Evolutionary conservation across 306 rosid genomes (phyloP).

Genomic region (Quercus glauca): DNA sequence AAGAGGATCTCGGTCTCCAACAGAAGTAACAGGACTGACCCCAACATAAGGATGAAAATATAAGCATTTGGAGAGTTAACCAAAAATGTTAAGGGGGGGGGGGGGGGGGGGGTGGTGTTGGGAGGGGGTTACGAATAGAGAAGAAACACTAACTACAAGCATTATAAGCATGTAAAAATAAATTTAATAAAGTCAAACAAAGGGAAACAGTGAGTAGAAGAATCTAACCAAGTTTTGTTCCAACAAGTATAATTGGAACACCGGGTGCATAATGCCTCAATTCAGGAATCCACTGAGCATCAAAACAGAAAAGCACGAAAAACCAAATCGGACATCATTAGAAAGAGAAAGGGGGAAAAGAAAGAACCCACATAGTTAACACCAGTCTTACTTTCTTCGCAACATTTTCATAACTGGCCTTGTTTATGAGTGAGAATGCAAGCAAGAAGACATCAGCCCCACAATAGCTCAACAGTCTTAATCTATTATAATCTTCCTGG

Average conservation of each 20-base stretch:
- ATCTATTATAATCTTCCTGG: conserved; percentile 96
- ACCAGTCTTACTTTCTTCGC: conserved; percentile 76
- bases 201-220: conserved; percentile 26
- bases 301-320: neutral
- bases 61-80: neutral
- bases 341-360: neutral
- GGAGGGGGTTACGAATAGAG: neutral
- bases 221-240: conserved; percentile 93
- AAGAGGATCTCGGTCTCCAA: neutral
- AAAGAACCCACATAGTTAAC: neutral
- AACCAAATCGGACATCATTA: neutral
- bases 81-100: too few relatives aligned
- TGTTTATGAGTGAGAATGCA: conserved; percentile 94
- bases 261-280: conserved; percentile 99
- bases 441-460: conserved; percentile 98
- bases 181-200: neutral
- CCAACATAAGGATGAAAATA: neutral
- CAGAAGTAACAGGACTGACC: neutral
- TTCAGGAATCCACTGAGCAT: conserved; percentile 88
- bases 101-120: too few relatives aligned
- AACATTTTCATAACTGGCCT: conserved; percentile 95
- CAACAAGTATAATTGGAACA: conserved; percentile 92
- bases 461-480: conserved; percentile 93
- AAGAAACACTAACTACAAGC: neutral
- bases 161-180: neutral